These are phyloP conservation scores for Trichoderma lentiforme DNA, from an alignment of 2,329 filamentous ascomycete species.

Conservation along the genomic window DNA sequence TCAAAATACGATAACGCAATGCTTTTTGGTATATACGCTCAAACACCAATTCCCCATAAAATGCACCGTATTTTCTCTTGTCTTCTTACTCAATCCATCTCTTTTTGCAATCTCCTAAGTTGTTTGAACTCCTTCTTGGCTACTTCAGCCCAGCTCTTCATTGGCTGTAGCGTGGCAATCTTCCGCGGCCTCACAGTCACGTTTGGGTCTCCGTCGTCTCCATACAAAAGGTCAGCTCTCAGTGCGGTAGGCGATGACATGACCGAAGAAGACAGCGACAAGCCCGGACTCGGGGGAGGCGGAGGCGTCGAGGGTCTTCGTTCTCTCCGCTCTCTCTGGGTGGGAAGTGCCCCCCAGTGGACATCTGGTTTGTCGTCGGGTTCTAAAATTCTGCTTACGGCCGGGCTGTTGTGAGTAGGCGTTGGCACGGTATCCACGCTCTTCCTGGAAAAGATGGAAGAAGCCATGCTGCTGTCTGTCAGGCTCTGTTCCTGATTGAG, in stretches of 20 bases:
- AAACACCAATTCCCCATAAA: not conserved
- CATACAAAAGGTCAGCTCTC: slow-evolving; percentile 19
- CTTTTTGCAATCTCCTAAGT: not conserved
- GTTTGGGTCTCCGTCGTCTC: slow-evolving; percentile 19
- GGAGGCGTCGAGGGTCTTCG: slow-evolving; percentile 18
- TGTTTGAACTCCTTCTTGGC: slow-evolving; percentile 25
- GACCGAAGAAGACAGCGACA: slow-evolving; percentile 29
- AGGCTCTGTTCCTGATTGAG: slow-evolving; percentile 36
- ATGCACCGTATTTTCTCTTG: not conserved
- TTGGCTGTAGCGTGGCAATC: slow-evolving; percentile 34
- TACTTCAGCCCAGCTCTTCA: slow-evolving; percentile 42
- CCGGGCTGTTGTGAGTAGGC: slow-evolving; percentile 31
- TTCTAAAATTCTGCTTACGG: slow-evolving; percentile 21
- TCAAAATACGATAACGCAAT: not conserved
- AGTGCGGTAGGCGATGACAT: slow-evolving; percentile 32
- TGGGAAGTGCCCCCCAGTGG: slow-evolving; percentile 28
- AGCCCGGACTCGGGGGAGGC: slow-evolving; percentile 24
- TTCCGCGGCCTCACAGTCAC: slow-evolving; percentile 21
- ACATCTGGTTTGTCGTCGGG: slow-evolving; percentile 20
- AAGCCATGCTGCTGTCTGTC: slow-evolving; percentile 43
- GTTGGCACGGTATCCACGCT: slow-evolving; percentile 36
- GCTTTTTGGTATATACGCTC: not conserved
- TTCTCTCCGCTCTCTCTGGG: slow-evolving; percentile 16
- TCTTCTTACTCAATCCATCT: not conserved
- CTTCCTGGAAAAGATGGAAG: slow-evolving; percentile 39